Evolutionary conservation across 2,329 filamentous ascomycete genomes (phyloP).

Genomic region (Taxawa tesnikishii): DNA sequence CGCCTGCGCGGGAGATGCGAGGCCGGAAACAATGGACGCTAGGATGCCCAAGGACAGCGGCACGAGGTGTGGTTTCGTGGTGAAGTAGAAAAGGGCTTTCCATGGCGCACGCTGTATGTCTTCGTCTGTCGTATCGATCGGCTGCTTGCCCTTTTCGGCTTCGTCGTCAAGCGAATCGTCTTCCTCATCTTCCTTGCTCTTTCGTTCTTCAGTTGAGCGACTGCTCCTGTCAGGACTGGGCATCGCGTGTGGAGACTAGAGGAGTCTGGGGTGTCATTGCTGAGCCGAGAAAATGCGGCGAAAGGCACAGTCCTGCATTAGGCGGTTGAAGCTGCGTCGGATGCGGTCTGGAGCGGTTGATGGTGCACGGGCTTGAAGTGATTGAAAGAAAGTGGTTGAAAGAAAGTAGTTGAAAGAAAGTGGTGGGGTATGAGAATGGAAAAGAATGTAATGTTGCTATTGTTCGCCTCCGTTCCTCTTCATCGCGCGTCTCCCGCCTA

Average conservation of each 20-base stretch:
- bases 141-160: neutral
- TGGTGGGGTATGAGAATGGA: neutral
- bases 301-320: no score
- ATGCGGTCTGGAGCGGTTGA: neutral
- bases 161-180: conserved; percentile 1
- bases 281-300: no score
- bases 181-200: neutral
- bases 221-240: neutral
- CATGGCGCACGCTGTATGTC: conserved; percentile 22
- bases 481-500: conserved; percentile 12
- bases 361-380: neutral
- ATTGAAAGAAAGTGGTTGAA: no score
- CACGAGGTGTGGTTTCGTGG: conserved; percentile 45
- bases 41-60: conserved; percentile 43
- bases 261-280: no score
- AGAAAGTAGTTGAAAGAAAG: neutral
- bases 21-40: conserved; percentile 47
- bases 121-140: conserved; percentile 2
- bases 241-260: no score
- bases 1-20: conserved; percentile 52
- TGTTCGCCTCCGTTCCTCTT: conserved; percentile 7
- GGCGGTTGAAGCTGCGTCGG: no score
- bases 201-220: no score
- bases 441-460: conserved; percentile 7
- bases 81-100: conserved; percentile 60